phyloP scores from a whole-genome alignment of 2,329 filamentous ascomycete genomes.

The Xylariaceae sp. region DNA sequence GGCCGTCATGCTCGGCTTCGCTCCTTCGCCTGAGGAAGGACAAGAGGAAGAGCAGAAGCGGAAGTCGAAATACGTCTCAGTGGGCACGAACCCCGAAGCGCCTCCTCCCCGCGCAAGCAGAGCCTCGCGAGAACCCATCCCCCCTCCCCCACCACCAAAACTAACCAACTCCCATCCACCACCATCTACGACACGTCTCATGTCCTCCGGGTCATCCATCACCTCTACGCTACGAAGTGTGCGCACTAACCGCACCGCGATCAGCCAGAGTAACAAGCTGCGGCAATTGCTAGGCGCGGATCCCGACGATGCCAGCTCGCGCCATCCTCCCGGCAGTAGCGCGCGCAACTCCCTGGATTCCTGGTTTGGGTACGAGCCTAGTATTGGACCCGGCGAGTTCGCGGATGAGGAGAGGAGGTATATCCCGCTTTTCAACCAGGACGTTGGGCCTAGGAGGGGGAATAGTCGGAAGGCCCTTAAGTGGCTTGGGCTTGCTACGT shows the following conservation, averaged over 20 bases:
- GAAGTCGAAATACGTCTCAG: slow-evolving; percentile 14
- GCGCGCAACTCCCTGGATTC: slow-evolving; percentile 34
- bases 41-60: background rate
- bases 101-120: too few species aligned
- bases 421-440: slow-evolving; percentile 43
- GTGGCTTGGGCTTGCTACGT: slow-evolving; percentile 44
- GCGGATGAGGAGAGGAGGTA: slow-evolving; percentile 48
- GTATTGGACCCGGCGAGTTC: slow-evolving; percentile 38
- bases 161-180: slow-evolving; percentile 12
- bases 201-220: slow-evolving; percentile 14
- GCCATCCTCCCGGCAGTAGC: too few species aligned
- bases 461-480: slow-evolving; percentile 51
- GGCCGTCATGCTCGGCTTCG: slow-evolving; percentile 24
- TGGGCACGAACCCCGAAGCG: slow-evolving; percentile 11
- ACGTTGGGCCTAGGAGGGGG: slow-evolving; percentile 33
- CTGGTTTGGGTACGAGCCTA: too few species aligned
- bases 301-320: background rate
- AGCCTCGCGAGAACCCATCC: too few species aligned
- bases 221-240: slow-evolving; percentile 32
- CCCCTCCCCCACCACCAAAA: background rate
- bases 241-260: slow-evolving; percentile 25
- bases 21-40: slow-evolving; percentile 3
- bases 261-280: slow-evolving; percentile 31
- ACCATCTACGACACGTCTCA: slow-evolving; percentile 26
- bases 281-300: slow-evolving; percentile 22